Evolutionary conservation across 805 yeast genomes (phyloP), one percentile per base, ranked within the genome.

Genomic region (Starmerella scarabaei): DNA sequence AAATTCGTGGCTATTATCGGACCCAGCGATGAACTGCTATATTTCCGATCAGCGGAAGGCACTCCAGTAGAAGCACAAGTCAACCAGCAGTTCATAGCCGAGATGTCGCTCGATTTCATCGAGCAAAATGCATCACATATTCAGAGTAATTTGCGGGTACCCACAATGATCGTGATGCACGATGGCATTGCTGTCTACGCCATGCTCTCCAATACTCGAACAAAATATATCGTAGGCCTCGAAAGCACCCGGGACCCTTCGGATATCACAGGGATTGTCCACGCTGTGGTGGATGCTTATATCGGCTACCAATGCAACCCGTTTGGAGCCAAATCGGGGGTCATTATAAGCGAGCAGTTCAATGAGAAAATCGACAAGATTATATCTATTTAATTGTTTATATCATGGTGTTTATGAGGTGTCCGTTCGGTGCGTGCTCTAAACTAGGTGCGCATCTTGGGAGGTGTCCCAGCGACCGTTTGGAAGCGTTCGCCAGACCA

Each of bases 181-280:
- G 61, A 59, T 24, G 62, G 62, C 6, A 48, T 58, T 5, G 62
- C 63, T 1, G 63, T 60, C 2, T 60, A 60, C 33, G 63, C 62
- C 5, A 38, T 53, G 28, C 45, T 59, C 8, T 41, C 60, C 2
- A 60, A 60, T 41, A 60, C 65, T 3, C 50, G 51, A 14, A 50
- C 53, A 16, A 59, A 56, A 38, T 38, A 56, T 12, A 38, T 60
- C 7, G 42, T 60, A 6, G 65, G 63, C 14, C 35, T 51, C 12
- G 53, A 53, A 32, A 54, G 62, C 16, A 49, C 30, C 21, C 29
- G 29, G 14, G 51, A 47, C 15, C 33, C 42, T 3, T 9, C 16
- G 8, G 38, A 46, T 4, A 32, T 53, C 3, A 45, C 29, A 3
- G 36, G 30, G 14, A 19, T 37, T 7, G 37, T 56, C 52, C 15